phyloP scores from a whole-genome alignment of 2,329 filamentous ascomycete species.

The Sporothrix euskadiensis region DNA sequence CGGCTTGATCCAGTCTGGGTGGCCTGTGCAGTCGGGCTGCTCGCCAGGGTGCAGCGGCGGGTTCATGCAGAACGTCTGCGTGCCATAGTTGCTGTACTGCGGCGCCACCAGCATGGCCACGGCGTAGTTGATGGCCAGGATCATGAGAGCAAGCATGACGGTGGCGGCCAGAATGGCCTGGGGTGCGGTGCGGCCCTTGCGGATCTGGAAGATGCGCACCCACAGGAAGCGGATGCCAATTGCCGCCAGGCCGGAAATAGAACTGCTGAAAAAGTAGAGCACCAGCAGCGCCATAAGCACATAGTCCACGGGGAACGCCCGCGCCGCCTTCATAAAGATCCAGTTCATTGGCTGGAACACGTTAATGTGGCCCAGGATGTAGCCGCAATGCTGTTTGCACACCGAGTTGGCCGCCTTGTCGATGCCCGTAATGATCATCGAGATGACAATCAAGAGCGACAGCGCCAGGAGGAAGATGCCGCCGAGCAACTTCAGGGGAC shows the following conservation, averaged over 20 bases:
- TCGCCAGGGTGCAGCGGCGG: slow-evolving; percentile 61
- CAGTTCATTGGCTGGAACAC: slow-evolving; percentile 96
- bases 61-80: slow-evolving; percentile 88
- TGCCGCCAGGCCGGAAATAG: slow-evolving; percentile 79
- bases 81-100: slow-evolving; percentile 91
- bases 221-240: slow-evolving; percentile 96
- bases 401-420: slow-evolving; percentile 96
- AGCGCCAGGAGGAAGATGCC: slow-evolving; percentile 76
- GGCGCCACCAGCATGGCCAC: slow-evolving; percentile 92
- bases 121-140: slow-evolving; percentile 88
- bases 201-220: slow-evolving; percentile 89
- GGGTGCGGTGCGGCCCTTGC: slow-evolving; percentile 83
- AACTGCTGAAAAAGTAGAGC: slow-evolving; percentile 83
- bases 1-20: slow-evolving; percentile 70
- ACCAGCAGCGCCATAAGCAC: slow-evolving; percentile 82
- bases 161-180: slow-evolving; percentile 91
- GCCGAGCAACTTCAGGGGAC: slow-evolving; percentile 83
- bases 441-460: slow-evolving; percentile 75
- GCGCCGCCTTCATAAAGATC: slow-evolving; percentile 77
- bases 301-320: slow-evolving; percentile 89
- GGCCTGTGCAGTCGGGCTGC: slow-evolving; percentile 72
- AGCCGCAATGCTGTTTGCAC: slow-evolving; percentile 88
- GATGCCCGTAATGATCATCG: slow-evolving; percentile 92
- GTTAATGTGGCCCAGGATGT: slow-evolving; percentile 82
- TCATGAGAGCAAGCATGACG: slow-evolving; percentile 85